These are phyloP conservation scores for Lodderomyces elongisporus DNA, from an alignment of 1,139 yeast genomes.

Conservation along the genomic window DNA sequence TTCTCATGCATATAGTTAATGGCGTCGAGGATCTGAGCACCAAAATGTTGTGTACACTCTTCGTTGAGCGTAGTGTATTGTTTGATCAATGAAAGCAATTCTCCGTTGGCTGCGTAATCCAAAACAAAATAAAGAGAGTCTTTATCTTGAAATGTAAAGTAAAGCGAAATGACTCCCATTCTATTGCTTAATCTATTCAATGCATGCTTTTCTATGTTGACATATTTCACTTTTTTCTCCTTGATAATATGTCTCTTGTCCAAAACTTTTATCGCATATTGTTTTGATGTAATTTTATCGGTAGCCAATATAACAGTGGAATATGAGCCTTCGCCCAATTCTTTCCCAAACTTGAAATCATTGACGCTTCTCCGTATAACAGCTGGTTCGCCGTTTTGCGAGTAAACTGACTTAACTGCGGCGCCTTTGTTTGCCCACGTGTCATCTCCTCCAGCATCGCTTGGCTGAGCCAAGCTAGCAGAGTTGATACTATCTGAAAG, in stretches of 20 bases:
- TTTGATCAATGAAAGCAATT: constrained; percentile 72
- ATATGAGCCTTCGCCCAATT: constrained; percentile 93
- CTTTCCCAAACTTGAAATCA: constrained; percentile 83
- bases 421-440: constrained; percentile 39
- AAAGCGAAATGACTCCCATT: constrained; percentile 74
- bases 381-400: constrained; percentile 13
- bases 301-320: constrained; percentile 88
- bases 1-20: constrained; percentile 66
- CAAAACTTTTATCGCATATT: constrained; percentile 86
- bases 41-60: constrained; percentile 66
- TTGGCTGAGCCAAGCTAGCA: neutral
- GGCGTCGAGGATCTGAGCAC: constrained; percentile 60
- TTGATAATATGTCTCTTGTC: constrained; percentile 92
- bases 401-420: constrained; percentile 26
- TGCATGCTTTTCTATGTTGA: constrained; percentile 92
- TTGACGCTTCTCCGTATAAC: constrained; percentile 59
- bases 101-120: constrained; percentile 93
- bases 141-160: constrained; percentile 92
- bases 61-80: constrained; percentile 76
- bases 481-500: constrained; percentile 2
- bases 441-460: constrained; percentile 12
- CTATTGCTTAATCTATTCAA: constrained; percentile 72
- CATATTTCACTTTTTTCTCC: constrained; percentile 93
- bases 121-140: constrained; percentile 84
- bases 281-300: constrained; percentile 64